Base-by-base conservation (phyloP, 495 filamentous ascomycete species). In the Xylaria castorea region DNA sequence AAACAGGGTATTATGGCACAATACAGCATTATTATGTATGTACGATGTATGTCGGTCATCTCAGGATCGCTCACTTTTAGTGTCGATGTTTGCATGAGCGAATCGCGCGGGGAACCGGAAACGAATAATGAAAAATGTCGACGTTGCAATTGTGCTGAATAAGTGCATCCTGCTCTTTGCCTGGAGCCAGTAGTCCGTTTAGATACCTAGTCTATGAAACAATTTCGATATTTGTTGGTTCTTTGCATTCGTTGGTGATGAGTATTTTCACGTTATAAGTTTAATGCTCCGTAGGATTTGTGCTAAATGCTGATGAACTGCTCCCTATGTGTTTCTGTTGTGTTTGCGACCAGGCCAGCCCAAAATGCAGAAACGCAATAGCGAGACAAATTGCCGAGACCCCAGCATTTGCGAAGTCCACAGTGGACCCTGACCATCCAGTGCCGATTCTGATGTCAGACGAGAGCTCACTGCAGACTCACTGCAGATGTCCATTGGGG, bases 381-480 rank as follows among this genome's bases (percentile, higher is more conserved):
- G 40, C 65, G 42, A 68, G 20, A 25, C 22, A 68, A 68, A 68
- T 68, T 68, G 66, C 66, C 66, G 66, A 68, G 27, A 68, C 66
- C 66, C 66, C 66, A 68, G 66, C 50, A 40, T 68, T 68, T 40
- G 50, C 18, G 48, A 40, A 68, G 66, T 18, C 66, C 50, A 68
- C 34, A 68, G 53, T 61, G 67, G 67, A 48, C 67, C 67, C 53
- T 61, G 53, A 22, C 38, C 36, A 25, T 55, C 67, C 53, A 61
- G n/a, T 58, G 67, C 67, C 67, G 67, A 12, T 36, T 69, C 67
- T 69, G 67, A 69, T 69, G 67, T 69, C 67, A 69, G 67, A 69
- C 51, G 27, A 69, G 22, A 60, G 46, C 50, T 57, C 66, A 42
- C 66, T 44, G 66, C 65, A 67, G 32, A 18, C 16, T 67, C 30